Percentiles rank a stretch among this genome's conserved stretches.
Evolutionary conservation across 257 asterid species (phyloP).

Genomic region (Verbena officinalis): DNA sequence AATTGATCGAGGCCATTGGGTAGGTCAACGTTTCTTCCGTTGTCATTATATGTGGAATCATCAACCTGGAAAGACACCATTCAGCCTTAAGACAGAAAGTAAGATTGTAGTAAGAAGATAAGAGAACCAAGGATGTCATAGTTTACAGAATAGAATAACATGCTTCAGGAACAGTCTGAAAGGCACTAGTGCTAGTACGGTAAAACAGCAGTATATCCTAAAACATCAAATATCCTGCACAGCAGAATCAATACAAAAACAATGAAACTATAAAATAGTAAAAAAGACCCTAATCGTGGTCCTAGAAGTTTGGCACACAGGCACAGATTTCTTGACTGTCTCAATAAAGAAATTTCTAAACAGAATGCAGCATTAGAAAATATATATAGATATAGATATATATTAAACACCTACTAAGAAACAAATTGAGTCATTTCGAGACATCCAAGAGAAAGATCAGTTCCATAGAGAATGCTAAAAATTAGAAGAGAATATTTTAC

Average conservation of each 20-base stretch:
- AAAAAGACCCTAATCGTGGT: not conserved
- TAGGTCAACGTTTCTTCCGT: slow-evolving; percentile 56
- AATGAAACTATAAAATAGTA: slow-evolving; percentile 1
- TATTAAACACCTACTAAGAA: not conserved
- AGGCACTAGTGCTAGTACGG: not conserved
- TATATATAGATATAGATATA: no score
- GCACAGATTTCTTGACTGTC: slow-evolving; percentile 4
- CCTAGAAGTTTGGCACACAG: not conserved
- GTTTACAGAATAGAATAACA: slow-evolving; percentile 19
- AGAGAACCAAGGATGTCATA: slow-evolving; percentile 10
- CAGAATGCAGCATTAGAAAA: not conserved
- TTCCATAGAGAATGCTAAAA: not conserved
- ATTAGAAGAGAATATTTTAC: not conserved
- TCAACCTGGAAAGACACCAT: slow-evolving; percentile 61
- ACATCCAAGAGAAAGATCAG: slow-evolving; percentile 1
- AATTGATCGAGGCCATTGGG: slow-evolving; percentile 82
- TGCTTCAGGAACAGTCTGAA: slow-evolving; percentile 1
- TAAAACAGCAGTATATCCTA: not conserved
- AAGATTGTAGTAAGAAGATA: slow-evolving; percentile 14
- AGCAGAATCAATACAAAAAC: slow-evolving; percentile 5
- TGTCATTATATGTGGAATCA: slow-evolving; percentile 55
- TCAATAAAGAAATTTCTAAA: slow-evolving; percentile 6
- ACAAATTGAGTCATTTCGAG: not conserved
- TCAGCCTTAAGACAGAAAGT: slow-evolving; percentile 12
- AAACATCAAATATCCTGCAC: not conserved